Evolutionary conservation across 495 filamentous ascomycete genomes (phyloP).

Genomic region (Sphaerosporella brunnea): DNA sequence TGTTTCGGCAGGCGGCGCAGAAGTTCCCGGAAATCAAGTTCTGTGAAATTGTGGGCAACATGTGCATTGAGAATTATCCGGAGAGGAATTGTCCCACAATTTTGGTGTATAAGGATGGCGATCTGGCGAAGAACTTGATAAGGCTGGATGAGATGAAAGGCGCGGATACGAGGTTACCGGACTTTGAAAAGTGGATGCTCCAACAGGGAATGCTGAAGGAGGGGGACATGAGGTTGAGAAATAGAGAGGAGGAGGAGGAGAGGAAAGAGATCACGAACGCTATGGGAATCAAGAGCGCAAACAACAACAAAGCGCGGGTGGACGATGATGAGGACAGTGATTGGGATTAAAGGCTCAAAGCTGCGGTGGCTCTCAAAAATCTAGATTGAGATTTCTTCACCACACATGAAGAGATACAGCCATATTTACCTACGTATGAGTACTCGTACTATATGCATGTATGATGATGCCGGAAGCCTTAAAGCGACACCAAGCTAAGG

Average conservation of each 20-base stretch:
- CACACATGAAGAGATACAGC: too few species aligned
- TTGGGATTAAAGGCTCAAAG: constrained; percentile 44
- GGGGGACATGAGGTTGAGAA: constrained; percentile 54
- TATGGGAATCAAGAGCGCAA: constrained; percentile 25
- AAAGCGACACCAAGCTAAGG: too few species aligned
- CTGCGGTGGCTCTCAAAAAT: too few species aligned
- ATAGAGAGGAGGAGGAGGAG: constrained; percentile 43
- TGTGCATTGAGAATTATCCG: constrained; percentile 94
- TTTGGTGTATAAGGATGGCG: constrained; percentile 74
- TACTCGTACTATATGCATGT: too few species aligned
- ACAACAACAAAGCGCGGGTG: constrained; percentile 24
- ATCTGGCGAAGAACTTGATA: constrained; percentile 75
- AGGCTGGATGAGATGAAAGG: constrained; percentile 67
- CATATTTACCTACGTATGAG: too few species aligned
- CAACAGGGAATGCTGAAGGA: constrained; percentile 59
- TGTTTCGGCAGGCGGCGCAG: constrained; percentile 70
- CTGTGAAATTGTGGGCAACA: constrained; percentile 79
- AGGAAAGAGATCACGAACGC: constrained; percentile 30
- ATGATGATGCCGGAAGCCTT: too few species aligned
- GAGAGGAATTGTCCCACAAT: constrained; percentile 91
- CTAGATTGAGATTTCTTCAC: too few species aligned
- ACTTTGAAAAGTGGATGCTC: constrained; percentile 58
- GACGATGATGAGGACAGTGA: constrained; percentile 55
- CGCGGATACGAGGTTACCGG: constrained; percentile 44
- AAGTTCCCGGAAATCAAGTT: constrained; percentile 93